These are phyloP conservation scores for Epichloe coenophiala DNA, from an alignment of 2,329 filamentous ascomycete genomes.

Conservation along the genomic window DNA sequence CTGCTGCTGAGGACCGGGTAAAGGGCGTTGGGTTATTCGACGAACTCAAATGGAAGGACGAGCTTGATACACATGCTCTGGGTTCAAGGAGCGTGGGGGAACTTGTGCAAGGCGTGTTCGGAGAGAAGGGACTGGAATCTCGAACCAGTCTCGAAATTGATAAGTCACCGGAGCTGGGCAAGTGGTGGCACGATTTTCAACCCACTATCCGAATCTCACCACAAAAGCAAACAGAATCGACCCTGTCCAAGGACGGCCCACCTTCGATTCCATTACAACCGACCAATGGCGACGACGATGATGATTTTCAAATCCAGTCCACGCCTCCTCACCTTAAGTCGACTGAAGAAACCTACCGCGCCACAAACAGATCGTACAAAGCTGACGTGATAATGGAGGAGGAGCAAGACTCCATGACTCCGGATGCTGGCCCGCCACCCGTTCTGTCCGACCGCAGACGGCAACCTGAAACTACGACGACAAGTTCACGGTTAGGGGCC, in stretches of 20 bases:
- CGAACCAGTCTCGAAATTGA: constrained; percentile 16
- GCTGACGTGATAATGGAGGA: constrained; percentile 21
- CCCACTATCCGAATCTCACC: constrained; percentile 14
- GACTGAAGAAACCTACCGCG: constrained; percentile 11
- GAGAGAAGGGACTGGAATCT: constrained; percentile 18
- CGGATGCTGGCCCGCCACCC: constrained; percentile 9
- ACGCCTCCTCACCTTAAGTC: constrained; percentile 28
- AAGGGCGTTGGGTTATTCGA: constrained; percentile 38
- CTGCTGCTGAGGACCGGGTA: constrained; percentile 32
- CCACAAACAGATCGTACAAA: constrained; percentile 5
- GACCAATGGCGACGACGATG: constrained; percentile 24
- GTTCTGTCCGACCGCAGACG: constrained; percentile 7
- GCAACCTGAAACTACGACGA: constrained; percentile 9
- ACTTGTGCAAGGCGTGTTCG: constrained; percentile 30
- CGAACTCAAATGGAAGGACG: constrained; percentile 23
- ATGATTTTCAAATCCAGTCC: constrained; percentile 37
- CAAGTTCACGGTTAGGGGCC: constrained; percentile 18
- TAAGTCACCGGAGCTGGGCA: constrained; percentile 24
- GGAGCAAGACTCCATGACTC: constrained; percentile 13
- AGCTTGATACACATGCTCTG: constrained; percentile 12
- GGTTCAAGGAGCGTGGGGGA: constrained; percentile 18
- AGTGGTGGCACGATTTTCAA: constrained; percentile 36
- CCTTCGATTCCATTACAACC: not conserved
- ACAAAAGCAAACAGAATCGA: constrained; percentile 6
- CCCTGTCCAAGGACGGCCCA: constrained; percentile 2